Percentiles rank a stretch among this genome's conserved stretches.
These are phyloP conservation scores for Aspergillus affinis DNA, from an alignment of 495 filamentous ascomycete species.

Conservation along the genomic window DNA sequence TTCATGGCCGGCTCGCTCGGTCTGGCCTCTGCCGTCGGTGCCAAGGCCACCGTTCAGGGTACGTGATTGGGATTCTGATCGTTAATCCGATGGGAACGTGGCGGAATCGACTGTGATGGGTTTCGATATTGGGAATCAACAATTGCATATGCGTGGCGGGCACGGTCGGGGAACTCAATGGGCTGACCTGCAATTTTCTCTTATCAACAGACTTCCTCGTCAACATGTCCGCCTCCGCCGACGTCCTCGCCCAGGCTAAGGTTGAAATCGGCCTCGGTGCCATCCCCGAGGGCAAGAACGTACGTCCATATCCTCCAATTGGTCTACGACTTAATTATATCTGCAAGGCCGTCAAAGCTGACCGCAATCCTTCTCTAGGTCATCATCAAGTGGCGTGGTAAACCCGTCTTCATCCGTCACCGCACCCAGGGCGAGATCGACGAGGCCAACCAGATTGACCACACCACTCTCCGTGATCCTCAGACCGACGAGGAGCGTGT, in stretches of 20 bases:
- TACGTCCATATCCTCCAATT: constrained; percentile 44
- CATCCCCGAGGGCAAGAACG: constrained; percentile 99
- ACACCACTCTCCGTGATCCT: constrained; percentile 82
- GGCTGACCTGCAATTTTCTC: constrained; percentile 27
- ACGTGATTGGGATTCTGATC: constrained; percentile 35
- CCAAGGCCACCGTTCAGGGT: constrained; percentile 97
- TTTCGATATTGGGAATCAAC: background rate
- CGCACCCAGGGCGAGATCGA: constrained; percentile 84
- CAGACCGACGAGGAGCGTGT: constrained; percentile 89
- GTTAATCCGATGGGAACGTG: constrained; percentile 2
- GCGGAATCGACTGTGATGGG: constrained; percentile 2
- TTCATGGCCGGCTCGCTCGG: constrained; percentile 98
- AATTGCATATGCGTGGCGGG: background rate
- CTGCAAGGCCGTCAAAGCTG: background rate
- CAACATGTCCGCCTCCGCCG: constrained; percentile 99
- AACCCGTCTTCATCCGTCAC: constrained; percentile 99
- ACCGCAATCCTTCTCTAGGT: constrained; percentile 52
- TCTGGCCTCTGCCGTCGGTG: constrained; percentile 83
- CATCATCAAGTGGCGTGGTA: constrained; percentile 99
- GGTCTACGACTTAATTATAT: background rate
- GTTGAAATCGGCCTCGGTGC: constrained; percentile 90
- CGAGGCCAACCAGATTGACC: constrained; percentile 75
- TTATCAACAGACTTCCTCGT: constrained; percentile 84
- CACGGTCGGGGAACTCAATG: background rate
- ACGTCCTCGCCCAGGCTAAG: constrained; percentile 98